These are phyloP conservation scores for Colletotrichum orchidophilum DNA, from an alignment of 2,329 filamentous ascomycete genomes.

Conservation along the genomic window DNA sequence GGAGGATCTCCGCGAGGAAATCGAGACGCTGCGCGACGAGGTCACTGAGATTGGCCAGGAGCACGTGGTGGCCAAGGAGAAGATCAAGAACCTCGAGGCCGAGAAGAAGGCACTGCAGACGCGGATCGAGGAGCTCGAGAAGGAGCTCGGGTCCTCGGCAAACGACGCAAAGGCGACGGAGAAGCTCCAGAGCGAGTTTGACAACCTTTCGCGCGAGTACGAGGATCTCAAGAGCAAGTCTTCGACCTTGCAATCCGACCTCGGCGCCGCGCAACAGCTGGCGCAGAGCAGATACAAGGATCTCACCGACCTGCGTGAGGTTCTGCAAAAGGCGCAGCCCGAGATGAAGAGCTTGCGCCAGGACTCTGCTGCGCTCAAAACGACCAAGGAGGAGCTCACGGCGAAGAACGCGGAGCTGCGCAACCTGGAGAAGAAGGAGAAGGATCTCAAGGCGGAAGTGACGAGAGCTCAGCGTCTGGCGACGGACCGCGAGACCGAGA, in stretches of 20 bases:
- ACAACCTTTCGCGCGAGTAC: conserved; percentile 60
- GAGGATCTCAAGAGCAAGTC: conserved; percentile 77
- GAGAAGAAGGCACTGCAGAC: conserved; percentile 75
- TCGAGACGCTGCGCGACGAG: conserved; percentile 84
- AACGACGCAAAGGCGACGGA: conserved; percentile 55
- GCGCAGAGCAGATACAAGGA: conserved; percentile 91
- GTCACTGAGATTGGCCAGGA: conserved; percentile 83
- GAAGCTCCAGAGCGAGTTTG: conserved; percentile 70
- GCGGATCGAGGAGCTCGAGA: conserved; percentile 74
- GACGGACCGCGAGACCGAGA: conserved; percentile 79
- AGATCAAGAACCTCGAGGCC: conserved; percentile 73
- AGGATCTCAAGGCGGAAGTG: conserved; percentile 81
- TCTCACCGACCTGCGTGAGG: conserved; percentile 79
- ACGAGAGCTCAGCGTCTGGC: conserved; percentile 74
- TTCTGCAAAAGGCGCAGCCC: conserved; percentile 85
- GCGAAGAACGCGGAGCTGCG: conserved; percentile 69
- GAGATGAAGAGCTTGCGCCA: conserved; percentile 83
- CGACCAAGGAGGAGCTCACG: conserved; percentile 77
- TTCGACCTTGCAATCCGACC: conserved; percentile 78
- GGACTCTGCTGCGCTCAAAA: conserved; percentile 80
- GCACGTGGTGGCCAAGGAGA: conserved; percentile 84
- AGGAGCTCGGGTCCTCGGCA: conserved; percentile 64
- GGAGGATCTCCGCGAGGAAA: conserved; percentile 83
- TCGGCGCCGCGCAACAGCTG: conserved; percentile 86
- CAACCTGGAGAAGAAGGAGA: conserved; percentile 82